Evolutionary conservation across 495 filamentous ascomycete genomes (phyloP), one percentile per base, ranked within the genome.

Genomic region (Talaromyces wortmannii): DNA sequence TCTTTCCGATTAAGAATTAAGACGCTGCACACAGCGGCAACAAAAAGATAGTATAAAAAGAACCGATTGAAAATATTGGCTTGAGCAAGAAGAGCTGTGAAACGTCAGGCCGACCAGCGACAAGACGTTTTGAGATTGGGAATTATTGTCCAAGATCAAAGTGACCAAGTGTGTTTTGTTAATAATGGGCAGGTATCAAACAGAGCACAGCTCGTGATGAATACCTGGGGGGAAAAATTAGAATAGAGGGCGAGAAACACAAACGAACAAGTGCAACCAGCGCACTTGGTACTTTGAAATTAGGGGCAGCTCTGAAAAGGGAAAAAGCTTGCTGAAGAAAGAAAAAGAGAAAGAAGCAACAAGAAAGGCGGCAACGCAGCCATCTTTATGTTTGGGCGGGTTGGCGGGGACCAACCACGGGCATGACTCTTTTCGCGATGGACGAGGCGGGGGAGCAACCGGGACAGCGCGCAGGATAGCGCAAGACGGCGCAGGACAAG

Each of bases 321-420:
- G 36, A 40, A 83, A 83, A 74, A 78, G 78, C 86, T 89, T 88
- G 87, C 86, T 85, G 81, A 77, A 80, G 84, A 85, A 74, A 77
- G 61, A 67, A 81, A 84, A 67, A 70, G 65, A 69, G 63, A 67
- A 61, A 63, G 60, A 64, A 61, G 61, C 56, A 68, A 61, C 57
- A 55, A 32, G 16, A 59, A 61, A 61, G 50, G 59, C 65, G 74
- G 61, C 66, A 68, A 67, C 63, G 67, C 67, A 79, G 61, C 62
- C 53, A 59, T 63, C 51, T 69, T 72, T 74, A 66, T 53, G 52
- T 46, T 16, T 31, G 31, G 29, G 42, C 52, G 52, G 52, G 1
- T 46, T 23, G 50, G 53, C 30, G 53, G 51, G 36, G 12, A 30
- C 13, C 52, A 40, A 55, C 23, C 43, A 29, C 17, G 23, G 23